phyloP scores from a whole-genome alignment of 768 basidiomycete species.

The Hygrophoropsis aurantiaca region DNA sequence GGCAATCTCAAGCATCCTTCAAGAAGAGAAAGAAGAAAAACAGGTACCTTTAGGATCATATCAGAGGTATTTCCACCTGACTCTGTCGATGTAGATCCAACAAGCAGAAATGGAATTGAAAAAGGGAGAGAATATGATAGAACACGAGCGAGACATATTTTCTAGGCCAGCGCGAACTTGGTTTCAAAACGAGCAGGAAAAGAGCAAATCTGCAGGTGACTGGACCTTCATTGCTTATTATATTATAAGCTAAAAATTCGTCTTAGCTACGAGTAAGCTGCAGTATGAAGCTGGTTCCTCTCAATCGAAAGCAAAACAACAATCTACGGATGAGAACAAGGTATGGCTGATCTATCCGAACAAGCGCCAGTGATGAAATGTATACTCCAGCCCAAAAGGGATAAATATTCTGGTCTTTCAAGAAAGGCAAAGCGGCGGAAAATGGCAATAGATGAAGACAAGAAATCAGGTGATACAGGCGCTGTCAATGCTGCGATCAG shows the following conservation, averaged over 20 bases:
- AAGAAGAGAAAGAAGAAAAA: conserved; percentile 96
- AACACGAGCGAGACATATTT: conserved; percentile 90
- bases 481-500: conserved; percentile 76
- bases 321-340: conserved; percentile 39
- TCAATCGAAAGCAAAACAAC: conserved; percentile 39
- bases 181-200: conserved; percentile 92
- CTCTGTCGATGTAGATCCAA: conserved; percentile 53
- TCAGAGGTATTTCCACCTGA: conserved; percentile 8
- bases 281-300: conserved; percentile 64
- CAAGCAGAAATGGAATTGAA: conserved; percentile 94
- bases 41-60: conserved; percentile 45
- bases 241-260: not conserved
- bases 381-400: conserved; percentile 61
- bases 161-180: conserved; percentile 95
- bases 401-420: conserved; percentile 81
- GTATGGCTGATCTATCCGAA: conserved; percentile 26
- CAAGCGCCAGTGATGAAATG: conserved; percentile 5
- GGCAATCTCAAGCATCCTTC: conserved; percentile 77
- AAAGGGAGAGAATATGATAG: conserved; percentile 94
- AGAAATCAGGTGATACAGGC: conserved; percentile 53
- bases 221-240: conserved; percentile 5
- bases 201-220: conserved; percentile 73
- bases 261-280: conserved; percentile 70
- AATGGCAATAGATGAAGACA: conserved; percentile 80
- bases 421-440: conserved; percentile 86